Evolutionary conservation across 1,284 basidiomycete species (phyloP).

Genomic region (Puccinia sorghi): DNA sequence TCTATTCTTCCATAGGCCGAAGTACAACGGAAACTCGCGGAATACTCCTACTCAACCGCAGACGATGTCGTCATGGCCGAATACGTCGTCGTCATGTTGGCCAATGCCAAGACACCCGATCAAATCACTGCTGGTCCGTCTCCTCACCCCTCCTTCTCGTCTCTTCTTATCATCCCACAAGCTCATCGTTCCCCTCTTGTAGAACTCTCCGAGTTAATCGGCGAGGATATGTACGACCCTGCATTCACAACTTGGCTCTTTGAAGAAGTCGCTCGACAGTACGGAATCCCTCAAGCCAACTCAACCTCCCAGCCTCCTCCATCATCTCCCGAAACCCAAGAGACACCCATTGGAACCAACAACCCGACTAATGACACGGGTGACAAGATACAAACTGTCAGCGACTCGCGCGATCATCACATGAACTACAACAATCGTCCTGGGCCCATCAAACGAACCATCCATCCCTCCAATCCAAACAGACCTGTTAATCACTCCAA

Average conservation of each 20-base stretch:
- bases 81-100: constrained; percentile 58
- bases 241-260: constrained; percentile 55
- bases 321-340: constrained; percentile 15
- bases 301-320: constrained; percentile 8
- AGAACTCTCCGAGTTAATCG: constrained; percentile 56
- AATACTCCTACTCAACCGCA: constrained; percentile 47
- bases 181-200: not conserved
- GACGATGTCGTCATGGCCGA: constrained; percentile 54
- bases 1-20: constrained; percentile 15
- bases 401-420: constrained; percentile 47
- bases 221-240: constrained; percentile 54
- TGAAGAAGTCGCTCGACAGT: constrained; percentile 50
- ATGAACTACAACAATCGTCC: not conserved
- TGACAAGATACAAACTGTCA: constrained; percentile 48
- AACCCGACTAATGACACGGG: not conserved
- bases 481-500: not conserved
- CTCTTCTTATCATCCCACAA: not conserved
- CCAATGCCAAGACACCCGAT: constrained; percentile 56
- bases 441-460: constrained; percentile 1
- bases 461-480: constrained; percentile 3
- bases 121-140: constrained; percentile 53
- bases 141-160: not conserved
- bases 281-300: constrained; percentile 11
- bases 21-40: constrained; percentile 46
- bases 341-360: not conserved